A percentile compares a stretch with the other conserved stretches of the same genome.
These are phyloP conservation scores for Gossypium raimondii DNA, from an alignment of 345 rosid genomes.

Conservation along the genomic window DNA sequence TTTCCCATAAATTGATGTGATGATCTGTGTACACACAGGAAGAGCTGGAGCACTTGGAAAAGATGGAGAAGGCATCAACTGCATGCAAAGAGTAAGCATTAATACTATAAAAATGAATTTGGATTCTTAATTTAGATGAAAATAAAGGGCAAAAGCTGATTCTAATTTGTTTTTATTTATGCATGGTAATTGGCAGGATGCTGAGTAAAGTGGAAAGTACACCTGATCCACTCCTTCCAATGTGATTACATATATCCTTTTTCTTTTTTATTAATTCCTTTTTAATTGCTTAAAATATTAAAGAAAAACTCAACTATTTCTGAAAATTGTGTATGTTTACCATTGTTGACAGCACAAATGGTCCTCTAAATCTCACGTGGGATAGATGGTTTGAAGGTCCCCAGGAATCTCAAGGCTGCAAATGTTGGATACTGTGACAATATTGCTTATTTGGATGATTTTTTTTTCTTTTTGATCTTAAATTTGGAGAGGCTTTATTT, in stretches of 20 bases:
- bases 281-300: no score
- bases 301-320: not conserved
- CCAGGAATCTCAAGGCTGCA: slow-evolving; percentile 55
- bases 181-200: slow-evolving; percentile 38
- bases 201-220: slow-evolving; percentile 45
- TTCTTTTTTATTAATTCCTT: not conserved
- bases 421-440: slow-evolving; percentile 61
- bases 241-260: slow-evolving; percentile 31
- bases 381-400: slow-evolving; percentile 90
- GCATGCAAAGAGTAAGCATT: slow-evolving; percentile 66
- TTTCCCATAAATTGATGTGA: not conserved
- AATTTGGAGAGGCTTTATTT: slow-evolving; percentile 12
- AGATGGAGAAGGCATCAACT: slow-evolving; percentile 58
- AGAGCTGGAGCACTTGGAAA: slow-evolving; percentile 73
- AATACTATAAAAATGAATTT: not conserved
- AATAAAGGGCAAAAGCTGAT: not conserved
- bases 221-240: slow-evolving; percentile 75
- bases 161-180: slow-evolving; percentile 8
- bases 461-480: not conserved
- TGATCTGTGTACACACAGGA: slow-evolving; percentile 41
- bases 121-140: not conserved
- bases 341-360: slow-evolving; percentile 53
- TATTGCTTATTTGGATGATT: slow-evolving; percentile 16
- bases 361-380: slow-evolving; percentile 65
- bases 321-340: not conserved